Conservation (phyloP, 129 eudicot genomes). For the Erigeron canadensis region DNA sequence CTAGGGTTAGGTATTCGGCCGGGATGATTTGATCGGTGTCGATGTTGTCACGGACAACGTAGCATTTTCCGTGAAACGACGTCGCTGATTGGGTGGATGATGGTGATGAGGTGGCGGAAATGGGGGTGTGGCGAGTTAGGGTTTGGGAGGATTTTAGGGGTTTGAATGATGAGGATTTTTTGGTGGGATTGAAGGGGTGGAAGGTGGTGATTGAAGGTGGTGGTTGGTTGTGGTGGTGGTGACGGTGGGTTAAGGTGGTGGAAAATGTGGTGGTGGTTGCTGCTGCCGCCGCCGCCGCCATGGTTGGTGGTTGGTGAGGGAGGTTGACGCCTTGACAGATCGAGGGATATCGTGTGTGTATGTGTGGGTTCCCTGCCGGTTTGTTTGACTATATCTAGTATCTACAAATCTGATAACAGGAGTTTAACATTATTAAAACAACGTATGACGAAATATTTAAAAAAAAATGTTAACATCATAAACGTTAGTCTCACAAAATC, state of each 20-base stretch:
- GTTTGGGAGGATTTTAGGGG: slow-evolving; percentile 23
- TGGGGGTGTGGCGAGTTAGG: slow-evolving; percentile 15
- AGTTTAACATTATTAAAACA: too few species aligned
- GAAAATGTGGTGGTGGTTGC: slow-evolving; percentile 27
- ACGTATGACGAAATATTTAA: too few species aligned
- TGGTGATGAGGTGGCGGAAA: slow-evolving; percentile 34
- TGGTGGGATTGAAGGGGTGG: slow-evolving; percentile 21
- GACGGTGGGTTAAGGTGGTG: slow-evolving; percentile 13
- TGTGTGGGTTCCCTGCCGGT: too few species aligned
- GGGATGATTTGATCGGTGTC: slow-evolving; percentile 98
- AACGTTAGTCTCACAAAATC: too few species aligned
- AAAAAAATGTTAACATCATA: too few species aligned
- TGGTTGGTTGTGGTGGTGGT: slow-evolving; percentile 18
- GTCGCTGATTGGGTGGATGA: slow-evolving; percentile 34
- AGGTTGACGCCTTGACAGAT: neutral
- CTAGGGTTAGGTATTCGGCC: slow-evolving; percentile 89
- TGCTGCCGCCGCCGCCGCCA: slow-evolving; percentile 27
- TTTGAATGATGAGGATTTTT: slow-evolving; percentile 11
- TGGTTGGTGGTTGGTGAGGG: slow-evolving; percentile 18
- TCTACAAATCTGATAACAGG: too few species aligned
- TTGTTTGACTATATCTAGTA: too few species aligned
- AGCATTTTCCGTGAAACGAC: slow-evolving; percentile 87
- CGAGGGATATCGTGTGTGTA: neutral
- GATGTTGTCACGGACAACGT: slow-evolving; percentile 91
- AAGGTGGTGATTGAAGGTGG: slow-evolving; percentile 26